These are phyloP conservation scores for Calocybe cyanea DNA, from an alignment of 768 basidiomycete genomes.

Conservation along the genomic window DNA sequence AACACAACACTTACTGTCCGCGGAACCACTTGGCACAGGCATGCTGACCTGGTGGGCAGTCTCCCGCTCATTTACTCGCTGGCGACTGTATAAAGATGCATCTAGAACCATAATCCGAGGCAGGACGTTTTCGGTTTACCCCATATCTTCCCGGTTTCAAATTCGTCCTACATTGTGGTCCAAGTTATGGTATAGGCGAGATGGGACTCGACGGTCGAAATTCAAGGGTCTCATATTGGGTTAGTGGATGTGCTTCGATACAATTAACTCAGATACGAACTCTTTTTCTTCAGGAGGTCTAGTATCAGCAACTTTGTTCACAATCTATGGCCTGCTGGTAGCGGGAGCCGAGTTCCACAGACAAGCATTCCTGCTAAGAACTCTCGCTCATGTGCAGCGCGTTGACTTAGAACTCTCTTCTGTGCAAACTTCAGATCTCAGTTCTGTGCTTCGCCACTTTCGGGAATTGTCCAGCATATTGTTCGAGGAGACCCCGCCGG, in stretches of 20 bases:
- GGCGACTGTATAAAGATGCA: conserved; percentile 10
- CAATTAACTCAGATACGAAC: neutral
- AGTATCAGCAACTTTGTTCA: conserved; percentile 3
- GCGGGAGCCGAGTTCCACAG: conserved; percentile 25
- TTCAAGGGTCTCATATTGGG: conserved; percentile 28
- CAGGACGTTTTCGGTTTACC: conserved; percentile 5
- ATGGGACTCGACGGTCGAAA: conserved; percentile 34
- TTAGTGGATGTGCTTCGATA: conserved; percentile 10
- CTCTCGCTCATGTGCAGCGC: conserved; percentile 28
- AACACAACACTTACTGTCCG: too few relatives aligned
- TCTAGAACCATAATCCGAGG: conserved; percentile 11
- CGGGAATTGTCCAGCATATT: conserved; percentile 20
- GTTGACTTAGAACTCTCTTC: conserved; percentile 22
- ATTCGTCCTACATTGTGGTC: conserved; percentile 21
- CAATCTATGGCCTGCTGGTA: conserved; percentile 18
- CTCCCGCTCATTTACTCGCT: conserved; percentile 20
- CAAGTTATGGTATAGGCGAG: conserved; percentile 28
- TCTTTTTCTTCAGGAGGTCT: conserved; percentile 7
- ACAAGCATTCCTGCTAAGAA: conserved; percentile 22
- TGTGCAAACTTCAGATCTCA: conserved; percentile 22
- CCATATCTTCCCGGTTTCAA: conserved; percentile 11
- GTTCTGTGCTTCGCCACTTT: conserved; percentile 23
- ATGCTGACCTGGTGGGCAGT: conserved; percentile 29
- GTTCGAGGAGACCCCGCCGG: conserved; percentile 19
- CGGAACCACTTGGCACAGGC: neutral